These are phyloP conservation scores for Plenodomus lindquistii DNA, from an alignment of 2,329 filamentous ascomycete genomes.

Conservation along the genomic window DNA sequence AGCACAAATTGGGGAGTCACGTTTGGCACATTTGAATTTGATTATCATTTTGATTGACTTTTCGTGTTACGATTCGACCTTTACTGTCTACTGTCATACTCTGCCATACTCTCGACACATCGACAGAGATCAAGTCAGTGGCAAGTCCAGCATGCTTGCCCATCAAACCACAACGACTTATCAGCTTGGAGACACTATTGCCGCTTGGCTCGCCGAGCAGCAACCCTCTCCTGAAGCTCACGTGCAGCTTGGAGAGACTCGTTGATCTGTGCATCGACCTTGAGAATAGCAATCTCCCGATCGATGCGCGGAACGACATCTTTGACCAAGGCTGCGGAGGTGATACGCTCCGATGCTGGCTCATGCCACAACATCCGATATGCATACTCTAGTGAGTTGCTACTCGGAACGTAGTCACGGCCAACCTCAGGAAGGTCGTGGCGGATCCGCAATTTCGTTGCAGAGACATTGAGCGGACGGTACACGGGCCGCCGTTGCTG, in stretches of 20 bases:
- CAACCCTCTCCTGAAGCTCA: neutral
- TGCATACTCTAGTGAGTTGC: neutral
- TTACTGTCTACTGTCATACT: no score
- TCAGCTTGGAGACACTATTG: neutral
- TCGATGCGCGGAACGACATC: neutral
- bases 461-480: conserved; percentile 18
- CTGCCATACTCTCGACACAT: no score
- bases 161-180: no score
- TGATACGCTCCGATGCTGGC: neutral
- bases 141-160: no score
- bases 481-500: conserved; percentile 9
- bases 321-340: neutral
- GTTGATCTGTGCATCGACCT: neutral
- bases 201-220: neutral
- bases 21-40: neutral
- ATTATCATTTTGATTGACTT: no score
- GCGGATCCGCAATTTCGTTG: neutral
- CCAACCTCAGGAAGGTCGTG: neutral
- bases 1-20: neutral
- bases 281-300: neutral
- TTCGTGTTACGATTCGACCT: no score
- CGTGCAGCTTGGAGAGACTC: neutral
- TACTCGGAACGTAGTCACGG: neutral
- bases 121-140: no score
- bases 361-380: neutral